Evolutionary conservation across 345 rosid genomes (phyloP).

Genomic region (Eucalyptus regnans): DNA sequence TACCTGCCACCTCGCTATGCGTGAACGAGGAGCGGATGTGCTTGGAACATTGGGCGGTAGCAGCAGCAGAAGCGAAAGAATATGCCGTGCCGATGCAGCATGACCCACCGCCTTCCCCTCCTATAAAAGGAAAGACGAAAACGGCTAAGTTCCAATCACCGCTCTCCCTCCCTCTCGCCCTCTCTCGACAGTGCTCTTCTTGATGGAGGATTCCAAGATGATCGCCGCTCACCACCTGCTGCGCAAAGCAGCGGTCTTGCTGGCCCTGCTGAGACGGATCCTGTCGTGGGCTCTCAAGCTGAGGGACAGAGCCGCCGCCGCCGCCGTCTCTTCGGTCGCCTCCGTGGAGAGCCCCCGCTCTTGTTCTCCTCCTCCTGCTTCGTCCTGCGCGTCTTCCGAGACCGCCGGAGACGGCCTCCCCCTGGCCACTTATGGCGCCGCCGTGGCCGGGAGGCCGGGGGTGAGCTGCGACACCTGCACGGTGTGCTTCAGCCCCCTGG

Average conservation of each 20-base stretch:
- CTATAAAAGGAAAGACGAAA: background rate
- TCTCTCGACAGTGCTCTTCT: background rate
- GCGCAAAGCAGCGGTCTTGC: conserved; percentile 48
- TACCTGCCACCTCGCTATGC: background rate
- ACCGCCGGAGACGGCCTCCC: conserved; percentile 31
- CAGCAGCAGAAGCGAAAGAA: background rate
- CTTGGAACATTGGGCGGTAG: background rate
- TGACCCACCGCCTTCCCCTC: background rate
- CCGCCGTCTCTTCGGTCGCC: background rate
- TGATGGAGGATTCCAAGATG: background rate
- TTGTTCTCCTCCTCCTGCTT: background rate
- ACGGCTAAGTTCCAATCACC: background rate
- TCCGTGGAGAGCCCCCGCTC: conserved; percentile 2
- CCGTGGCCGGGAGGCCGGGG: conserved; percentile 14
- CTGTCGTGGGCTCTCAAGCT: conserved; percentile 33
- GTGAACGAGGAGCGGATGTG: background rate
- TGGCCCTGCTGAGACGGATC: conserved; percentile 54
- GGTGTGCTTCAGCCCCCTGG: conserved; percentile 45
- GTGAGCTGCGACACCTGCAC: conserved; percentile 52
- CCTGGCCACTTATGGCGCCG: conserved; percentile 38
- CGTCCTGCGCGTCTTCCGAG: conserved; percentile 4
- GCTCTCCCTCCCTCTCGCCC: background rate
- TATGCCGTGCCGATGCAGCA: background rate
- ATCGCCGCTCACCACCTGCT: conserved; percentile 27
- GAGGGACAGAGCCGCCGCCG: background rate